Conservation (phyloP, 139 green algal species). For the Nannochloris sp. region DNA sequence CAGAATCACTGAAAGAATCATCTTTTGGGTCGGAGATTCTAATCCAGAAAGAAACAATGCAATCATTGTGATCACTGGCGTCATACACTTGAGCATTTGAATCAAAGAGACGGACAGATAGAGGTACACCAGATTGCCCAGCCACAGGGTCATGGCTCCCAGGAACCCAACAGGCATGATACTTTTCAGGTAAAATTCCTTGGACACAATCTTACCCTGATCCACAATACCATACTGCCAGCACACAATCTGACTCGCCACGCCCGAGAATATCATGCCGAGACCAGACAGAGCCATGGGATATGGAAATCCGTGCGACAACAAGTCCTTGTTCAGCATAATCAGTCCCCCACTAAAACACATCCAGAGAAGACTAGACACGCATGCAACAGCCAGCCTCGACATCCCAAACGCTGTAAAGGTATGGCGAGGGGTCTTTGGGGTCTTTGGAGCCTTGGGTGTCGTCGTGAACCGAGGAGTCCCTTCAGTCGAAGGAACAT, state of each 20-base stretch:
- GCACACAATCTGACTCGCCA: conserved; percentile 55
- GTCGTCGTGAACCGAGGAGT: neutral
- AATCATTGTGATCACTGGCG: conserved; percentile 80
- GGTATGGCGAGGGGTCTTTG: conserved; percentile 2
- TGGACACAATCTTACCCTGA: conserved; percentile 34
- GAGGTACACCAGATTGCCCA: conserved; percentile 52
- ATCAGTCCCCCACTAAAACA: conserved; percentile 53
- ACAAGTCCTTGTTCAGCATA: conserved; percentile 75
- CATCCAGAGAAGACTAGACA: conserved; percentile 56
- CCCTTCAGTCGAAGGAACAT: neutral
- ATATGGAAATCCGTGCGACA: conserved; percentile 69
- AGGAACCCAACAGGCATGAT: conserved; percentile 51
- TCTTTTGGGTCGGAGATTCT: conserved; percentile 50
- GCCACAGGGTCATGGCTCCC: conserved; percentile 41
- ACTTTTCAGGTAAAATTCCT: conserved; percentile 33
- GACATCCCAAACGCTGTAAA: conserved; percentile 18
- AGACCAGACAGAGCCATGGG: conserved; percentile 63
- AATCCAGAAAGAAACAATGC: conserved; percentile 63
- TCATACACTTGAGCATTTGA: conserved; percentile 69
- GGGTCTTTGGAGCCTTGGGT: neutral
- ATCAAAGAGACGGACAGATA: conserved; percentile 49
- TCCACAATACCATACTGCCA: conserved; percentile 53
- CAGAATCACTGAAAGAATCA: conserved; percentile 47
- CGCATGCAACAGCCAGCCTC: conserved; percentile 14
- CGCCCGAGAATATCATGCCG: conserved; percentile 57